Conservation (phyloP, 1,284 basidiomycete species). For the Tilletiopsis washingtonensis region DNA sequence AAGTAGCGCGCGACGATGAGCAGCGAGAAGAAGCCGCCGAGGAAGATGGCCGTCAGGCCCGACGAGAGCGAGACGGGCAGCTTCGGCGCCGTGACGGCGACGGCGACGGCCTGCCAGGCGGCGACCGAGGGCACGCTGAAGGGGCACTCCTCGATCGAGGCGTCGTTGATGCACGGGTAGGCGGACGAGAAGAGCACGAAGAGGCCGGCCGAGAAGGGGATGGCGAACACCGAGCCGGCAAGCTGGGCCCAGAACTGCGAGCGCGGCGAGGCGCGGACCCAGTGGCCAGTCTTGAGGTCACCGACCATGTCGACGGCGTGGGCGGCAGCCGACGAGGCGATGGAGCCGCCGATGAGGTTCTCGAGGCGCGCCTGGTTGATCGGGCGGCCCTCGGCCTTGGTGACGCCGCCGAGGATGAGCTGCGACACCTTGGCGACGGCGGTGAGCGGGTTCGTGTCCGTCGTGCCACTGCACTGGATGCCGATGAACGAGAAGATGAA, state of each 20-base stretch:
- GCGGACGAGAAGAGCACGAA: constrained; percentile 51
- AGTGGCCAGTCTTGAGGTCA: constrained; percentile 65
- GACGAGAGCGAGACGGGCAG: constrained; percentile 21
- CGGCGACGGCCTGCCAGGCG: constrained; percentile 60
- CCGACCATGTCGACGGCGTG: constrained; percentile 65
- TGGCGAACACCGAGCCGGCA: constrained; percentile 43
- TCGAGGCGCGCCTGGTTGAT: constrained; percentile 54
- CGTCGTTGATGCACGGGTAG: constrained; percentile 57
- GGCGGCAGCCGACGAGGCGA: constrained; percentile 58
- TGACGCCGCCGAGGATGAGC: constrained; percentile 34
- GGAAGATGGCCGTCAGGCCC: constrained; percentile 59
- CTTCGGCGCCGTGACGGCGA: constrained; percentile 51
- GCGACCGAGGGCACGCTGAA: constrained; percentile 58
- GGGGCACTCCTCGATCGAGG: constrained; percentile 51
- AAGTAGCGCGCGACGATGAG: constrained; percentile 54
- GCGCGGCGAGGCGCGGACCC: constrained; percentile 60
- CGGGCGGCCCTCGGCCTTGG: constrained; percentile 48
- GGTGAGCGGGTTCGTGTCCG: constrained; percentile 37
- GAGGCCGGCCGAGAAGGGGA: constrained; percentile 24
- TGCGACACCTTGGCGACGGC: constrained; percentile 37
- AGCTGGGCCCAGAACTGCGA: constrained; percentile 58
- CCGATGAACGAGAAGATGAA: constrained; percentile 65
- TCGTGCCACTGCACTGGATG: constrained; percentile 51
- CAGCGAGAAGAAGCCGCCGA: constrained; percentile 46
- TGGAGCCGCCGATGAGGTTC: constrained; percentile 57